Conservation (phyloP, 345 rosid species). For the Arabidopsis thaliana region DNA sequence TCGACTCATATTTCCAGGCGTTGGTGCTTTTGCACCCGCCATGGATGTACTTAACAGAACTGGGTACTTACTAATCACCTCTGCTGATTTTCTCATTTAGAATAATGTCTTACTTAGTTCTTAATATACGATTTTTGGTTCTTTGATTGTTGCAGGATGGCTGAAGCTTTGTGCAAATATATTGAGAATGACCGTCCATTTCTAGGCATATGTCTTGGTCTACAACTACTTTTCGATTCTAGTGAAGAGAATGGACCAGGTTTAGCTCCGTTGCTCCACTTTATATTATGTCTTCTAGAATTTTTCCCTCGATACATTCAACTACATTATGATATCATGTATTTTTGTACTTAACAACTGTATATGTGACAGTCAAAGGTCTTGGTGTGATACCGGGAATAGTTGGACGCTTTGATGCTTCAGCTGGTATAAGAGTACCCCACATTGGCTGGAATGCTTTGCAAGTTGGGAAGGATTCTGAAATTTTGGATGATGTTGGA, state of each 20-base stretch:
- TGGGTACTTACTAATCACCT: slow-evolving; percentile 55
- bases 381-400: slow-evolving; percentile 94
- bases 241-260: slow-evolving; percentile 97
- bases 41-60: slow-evolving; percentile 84
- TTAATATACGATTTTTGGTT: background rate
- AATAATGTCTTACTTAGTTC: background rate
- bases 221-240: slow-evolving; percentile 86
- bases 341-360: slow-evolving; percentile 2
- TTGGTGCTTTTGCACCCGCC: slow-evolving; percentile 93
- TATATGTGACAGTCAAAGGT: slow-evolving; percentile 67
- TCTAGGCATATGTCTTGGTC: slow-evolving; percentile 96
- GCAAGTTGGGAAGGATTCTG: slow-evolving; percentile 69
- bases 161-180: slow-evolving; percentile 76
- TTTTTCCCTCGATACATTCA: background rate
- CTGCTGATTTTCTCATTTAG: background rate
- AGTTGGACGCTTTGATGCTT: slow-evolving; percentile 86
- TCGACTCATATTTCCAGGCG: slow-evolving; percentile 89
- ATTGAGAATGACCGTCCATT: slow-evolving; percentile 89
- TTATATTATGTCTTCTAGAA: background rate
- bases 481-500: slow-evolving; percentile 85
- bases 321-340: slow-evolving; percentile 2
- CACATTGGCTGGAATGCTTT: slow-evolving; percentile 99
- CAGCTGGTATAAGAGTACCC: slow-evolving; percentile 77
- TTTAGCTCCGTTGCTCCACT: slow-evolving; percentile 30
- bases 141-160: slow-evolving; percentile 65